Conservation (phyloP, 108 stramenopile species). For the Skeletonema grethae region DNA sequence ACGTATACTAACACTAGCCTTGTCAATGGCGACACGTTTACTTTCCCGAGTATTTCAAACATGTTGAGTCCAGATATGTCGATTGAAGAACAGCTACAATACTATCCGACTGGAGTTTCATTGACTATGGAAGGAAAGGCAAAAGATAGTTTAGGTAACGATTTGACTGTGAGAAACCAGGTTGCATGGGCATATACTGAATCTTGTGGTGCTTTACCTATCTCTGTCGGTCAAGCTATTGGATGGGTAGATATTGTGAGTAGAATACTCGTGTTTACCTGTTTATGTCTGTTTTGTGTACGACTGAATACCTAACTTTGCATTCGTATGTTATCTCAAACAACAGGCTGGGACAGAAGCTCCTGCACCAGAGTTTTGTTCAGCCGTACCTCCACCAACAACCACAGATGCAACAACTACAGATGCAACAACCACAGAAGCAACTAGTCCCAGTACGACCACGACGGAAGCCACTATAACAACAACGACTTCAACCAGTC, state of each 20-base stretch:
- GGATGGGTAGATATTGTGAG: conserved; percentile 1
- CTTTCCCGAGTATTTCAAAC: neutral
- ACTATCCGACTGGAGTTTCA: neutral
- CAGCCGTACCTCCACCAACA: neutral
- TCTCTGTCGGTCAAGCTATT: neutral
- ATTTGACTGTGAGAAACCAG: neutral
- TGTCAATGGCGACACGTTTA: neutral
- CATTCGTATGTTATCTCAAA: neutral
- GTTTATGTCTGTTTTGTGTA: neutral
- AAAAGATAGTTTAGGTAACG: neutral
- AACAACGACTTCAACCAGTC: neutral
- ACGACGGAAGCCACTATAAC: neutral
- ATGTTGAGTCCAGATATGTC: neutral
- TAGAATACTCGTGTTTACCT: neutral
- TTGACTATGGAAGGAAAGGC: neutral
- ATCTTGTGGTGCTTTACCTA: neutral
- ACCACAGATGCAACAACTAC: neutral
- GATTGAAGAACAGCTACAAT: neutral
- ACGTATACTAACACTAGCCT: neutral
- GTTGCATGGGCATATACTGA: neutral
- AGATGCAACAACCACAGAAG: conserved; percentile 2
- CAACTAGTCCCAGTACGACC: neutral
- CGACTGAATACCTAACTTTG: neutral
- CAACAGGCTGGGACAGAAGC: neutral
- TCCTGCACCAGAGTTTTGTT: neutral